Evolutionary conservation across 202 grass and related monocot genomes (phyloP).

Genomic region (Bolboschoenoplectus hybrid): DNA sequence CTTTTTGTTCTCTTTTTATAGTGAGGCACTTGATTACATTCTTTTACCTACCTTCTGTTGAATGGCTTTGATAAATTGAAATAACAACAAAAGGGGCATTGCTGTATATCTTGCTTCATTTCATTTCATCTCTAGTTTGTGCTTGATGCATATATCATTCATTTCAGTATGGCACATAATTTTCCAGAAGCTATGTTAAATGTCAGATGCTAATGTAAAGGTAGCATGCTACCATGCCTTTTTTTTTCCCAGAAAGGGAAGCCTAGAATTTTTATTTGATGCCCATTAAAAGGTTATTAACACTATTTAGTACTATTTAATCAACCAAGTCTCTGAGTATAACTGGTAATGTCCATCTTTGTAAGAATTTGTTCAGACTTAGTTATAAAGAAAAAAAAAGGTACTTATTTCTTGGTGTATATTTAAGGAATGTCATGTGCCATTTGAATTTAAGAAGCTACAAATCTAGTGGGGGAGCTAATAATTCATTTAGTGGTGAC

Average conservation of each 20-base stretch:
- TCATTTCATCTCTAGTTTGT: not conserved
- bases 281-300: not conserved
- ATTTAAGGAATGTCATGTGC: not conserved
- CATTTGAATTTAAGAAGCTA: no score
- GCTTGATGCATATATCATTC: not conserved
- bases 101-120: not conserved
- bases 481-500: no score
- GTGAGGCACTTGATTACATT: slow-evolving; percentile 28
- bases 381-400: not conserved
- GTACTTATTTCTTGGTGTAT: not conserved
- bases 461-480: no score
- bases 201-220: not conserved
- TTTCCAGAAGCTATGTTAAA: slow-evolving; percentile 4
- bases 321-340: not conserved
- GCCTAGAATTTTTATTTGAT: not conserved
- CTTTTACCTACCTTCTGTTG: not conserved
- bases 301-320: not conserved
- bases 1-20: not conserved
- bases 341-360: not conserved
- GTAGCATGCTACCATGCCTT: not conserved
- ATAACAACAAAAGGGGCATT: not conserved
- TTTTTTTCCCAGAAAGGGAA: not conserved
- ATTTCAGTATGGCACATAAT: not conserved
- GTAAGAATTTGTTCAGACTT: not conserved
- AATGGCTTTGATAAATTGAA: not conserved